Evolutionary conservation across 2,329 filamentous ascomycete species (phyloP), one percentile per base, ranked within the genome.

Genomic region (Phaeosphaeria sp.): DNA sequence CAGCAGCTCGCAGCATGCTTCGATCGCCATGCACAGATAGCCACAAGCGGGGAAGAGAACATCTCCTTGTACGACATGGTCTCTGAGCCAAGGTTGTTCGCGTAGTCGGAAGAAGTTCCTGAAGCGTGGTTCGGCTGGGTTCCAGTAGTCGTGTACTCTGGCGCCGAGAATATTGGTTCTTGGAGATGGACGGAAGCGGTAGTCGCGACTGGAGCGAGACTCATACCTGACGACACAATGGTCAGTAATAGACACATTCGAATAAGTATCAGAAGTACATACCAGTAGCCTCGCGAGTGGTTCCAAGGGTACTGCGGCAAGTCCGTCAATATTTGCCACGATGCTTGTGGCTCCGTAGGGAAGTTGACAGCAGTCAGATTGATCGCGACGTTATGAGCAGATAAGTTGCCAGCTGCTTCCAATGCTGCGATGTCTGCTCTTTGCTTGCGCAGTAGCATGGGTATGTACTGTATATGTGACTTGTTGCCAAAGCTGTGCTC

Each of bases 281-380:
- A 54, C 71, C 72, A 77, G 57, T 70, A 74, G 13, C 57, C 53
- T 7, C 58, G 63, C 3, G 65, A 56, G 53, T 77, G 74, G 52
- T 77, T 73, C 69, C 73, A 79, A 0, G 65, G 57, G 43, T 78
- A 78, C 3, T 59, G 59, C 3, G 76, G 75, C 1, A 77, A 68
- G 22, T 71, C 61, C 1, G 56, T 63, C 11, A 55, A 56, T 3
- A 56, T 51, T 3, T 55, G 53, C 15, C 54, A 42, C 13, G 52
- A 9, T 17, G 56, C 47, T 8, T 56, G 61, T 6, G 56, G 43
- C n/a, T 61, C 52, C 57, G 22, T 61, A 6, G 13, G 17, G 3
- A n/a, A n/a, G 15, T 39, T 64, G 24, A 54, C 48, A 6, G 51
- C 42, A n/a, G 52, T 39, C 6, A 61, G 36, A 25, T 56, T 42